Evolutionary conservation across 257 asterid species (phyloP), one percentile per base, ranked within the genome.

Genomic region (Solanum appendiculatum): DNA sequence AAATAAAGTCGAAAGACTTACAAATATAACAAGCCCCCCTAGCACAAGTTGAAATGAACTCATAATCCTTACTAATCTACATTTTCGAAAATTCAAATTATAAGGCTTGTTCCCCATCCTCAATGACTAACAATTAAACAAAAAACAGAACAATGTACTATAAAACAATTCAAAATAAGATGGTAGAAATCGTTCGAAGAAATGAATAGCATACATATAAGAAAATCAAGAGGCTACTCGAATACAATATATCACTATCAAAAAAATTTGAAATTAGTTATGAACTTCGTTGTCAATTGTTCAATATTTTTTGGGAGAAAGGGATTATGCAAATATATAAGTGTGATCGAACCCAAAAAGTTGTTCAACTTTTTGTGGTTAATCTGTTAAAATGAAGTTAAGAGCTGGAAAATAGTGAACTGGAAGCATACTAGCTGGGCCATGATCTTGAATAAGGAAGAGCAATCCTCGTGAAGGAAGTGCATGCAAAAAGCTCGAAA

Each of bases 1-100:
- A 5, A 88, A 92, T 48, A 96, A 90, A 86, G 93, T 93, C 54
- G 95, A 95, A 85, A 96, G 51, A 92, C 98, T 96, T 29, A 93
- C 92, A 14, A 92, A 36, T 34, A 96, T 93, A 12, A 96, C 98
- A 18, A 96, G 88, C 39, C 91, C 92, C 33, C 99, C 98, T 2
- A 96, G 86, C 44, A 92, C 40, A 31, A 93, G 51, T 29, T 96
- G 98, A 60, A 95, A 86, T 91, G 93, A 95, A 16, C 95, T 94
- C 93, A 95, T 92, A 51, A 94, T 88, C 90, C 92, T 91, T 34
- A 94, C 93, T 56, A 93, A 83, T 72, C 92, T 87, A 36, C 91
- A 89, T 88, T 86, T 93, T 33, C 92, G 91, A 78, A 91, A 86
- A 63, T 93, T 23, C 90, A 51, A 36, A 73, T 72, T 36, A 8